Evolutionary conservation across 371 early-diverging fungal genomes (phyloP), one percentile per base, ranked within the genome.

Genomic region (Actinomortierella ambigua): DNA sequence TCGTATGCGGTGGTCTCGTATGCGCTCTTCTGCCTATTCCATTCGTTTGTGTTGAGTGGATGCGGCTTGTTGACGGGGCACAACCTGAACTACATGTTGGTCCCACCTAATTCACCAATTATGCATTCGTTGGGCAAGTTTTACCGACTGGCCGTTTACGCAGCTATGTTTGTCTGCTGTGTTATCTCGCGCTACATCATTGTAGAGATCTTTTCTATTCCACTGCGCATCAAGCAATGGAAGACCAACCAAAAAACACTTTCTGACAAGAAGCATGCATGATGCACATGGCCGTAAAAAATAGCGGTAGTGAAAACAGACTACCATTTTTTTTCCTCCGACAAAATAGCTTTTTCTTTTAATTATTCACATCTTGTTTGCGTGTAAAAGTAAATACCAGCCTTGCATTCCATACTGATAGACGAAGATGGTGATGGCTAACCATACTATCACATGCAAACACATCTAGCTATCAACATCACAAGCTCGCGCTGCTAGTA

Each of bases 11-110:
- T 85, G 22, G 55, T 84, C n/a, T 84, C 88, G 1, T 88, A 82
- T 65, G 80, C 81, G 24, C 49, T 79, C 41, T 82, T 85, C 53
- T 76, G 80, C 17, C 78, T 87, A 40, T 88, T 82, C 76, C 85
- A 87, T 66, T 53, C 81, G 7, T 71, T 81, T 54, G 77, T 87
- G 11, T 50, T 73, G 60, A 73, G 60, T 28, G 61, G 56, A 17
- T 50, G 62, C 42, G 67, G 67, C 0, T 69, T 88, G 15, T 55
- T 75, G 24, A 80, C 87, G 6, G 84, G 85, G 15, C 76, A 82
- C 49, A 88, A 88, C 56, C 64, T 88, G 27, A 88, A 88, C 66
- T 88, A 88, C 61, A 78, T 85, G 76, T 79, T 84, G 48, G 78
- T 83, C 24, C 86, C 85, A 22, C 86, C 86, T 43, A 71, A 71